Percentiles rank a stretch among this genome's conserved stretches.
These are phyloP conservation scores for Polyporus arcularius DNA, from an alignment of 768 basidiomycete species.

Conservation along the genomic window DNA sequence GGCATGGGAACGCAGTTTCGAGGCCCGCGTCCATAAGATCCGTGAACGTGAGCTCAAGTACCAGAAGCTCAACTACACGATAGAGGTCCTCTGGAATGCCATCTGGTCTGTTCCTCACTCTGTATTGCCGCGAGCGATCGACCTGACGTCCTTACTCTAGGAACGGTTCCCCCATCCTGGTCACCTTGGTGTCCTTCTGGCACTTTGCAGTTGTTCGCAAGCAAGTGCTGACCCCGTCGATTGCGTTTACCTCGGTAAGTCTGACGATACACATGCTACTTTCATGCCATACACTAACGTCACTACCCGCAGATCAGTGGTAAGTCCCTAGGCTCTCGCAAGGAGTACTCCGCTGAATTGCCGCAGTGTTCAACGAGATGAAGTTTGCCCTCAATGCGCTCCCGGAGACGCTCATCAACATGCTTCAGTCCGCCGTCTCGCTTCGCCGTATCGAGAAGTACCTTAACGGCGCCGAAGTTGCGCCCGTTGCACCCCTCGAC, in stretches of 20 bases:
- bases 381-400: slow-evolving; percentile 85
- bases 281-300: background rate
- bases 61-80: slow-evolving; percentile 83
- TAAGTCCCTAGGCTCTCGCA: slow-evolving; percentile 21
- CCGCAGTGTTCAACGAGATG: slow-evolving; percentile 80
- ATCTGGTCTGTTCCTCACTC: slow-evolving; percentile 45
- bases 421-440: slow-evolving; percentile 85
- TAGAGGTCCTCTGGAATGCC: slow-evolving; percentile 63
- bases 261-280: background rate
- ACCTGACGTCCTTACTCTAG: slow-evolving; percentile 16
- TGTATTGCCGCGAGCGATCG: background rate
- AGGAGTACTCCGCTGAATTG: background rate
- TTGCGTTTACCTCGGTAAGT: slow-evolving; percentile 67
- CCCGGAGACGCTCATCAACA: slow-evolving; percentile 89
- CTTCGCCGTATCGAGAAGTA: slow-evolving; percentile 92
- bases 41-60: slow-evolving; percentile 81
- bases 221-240: slow-evolving; percentile 74
- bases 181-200: slow-evolving; percentile 53
- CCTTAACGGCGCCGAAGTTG: slow-evolving; percentile 72
- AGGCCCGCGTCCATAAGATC: slow-evolving; percentile 68
- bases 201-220: slow-evolving; percentile 72
- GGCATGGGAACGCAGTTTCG: slow-evolving; percentile 94
- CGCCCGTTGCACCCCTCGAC: slow-evolving; percentile 56
- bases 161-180: slow-evolving; percentile 49
- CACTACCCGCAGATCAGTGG: slow-evolving; percentile 39